Percentiles rank a stretch among this genome's conserved stretches.
Conservation (phyloP, 2,329 filamentous ascomycete species). For the Alternaria sp. region DNA sequence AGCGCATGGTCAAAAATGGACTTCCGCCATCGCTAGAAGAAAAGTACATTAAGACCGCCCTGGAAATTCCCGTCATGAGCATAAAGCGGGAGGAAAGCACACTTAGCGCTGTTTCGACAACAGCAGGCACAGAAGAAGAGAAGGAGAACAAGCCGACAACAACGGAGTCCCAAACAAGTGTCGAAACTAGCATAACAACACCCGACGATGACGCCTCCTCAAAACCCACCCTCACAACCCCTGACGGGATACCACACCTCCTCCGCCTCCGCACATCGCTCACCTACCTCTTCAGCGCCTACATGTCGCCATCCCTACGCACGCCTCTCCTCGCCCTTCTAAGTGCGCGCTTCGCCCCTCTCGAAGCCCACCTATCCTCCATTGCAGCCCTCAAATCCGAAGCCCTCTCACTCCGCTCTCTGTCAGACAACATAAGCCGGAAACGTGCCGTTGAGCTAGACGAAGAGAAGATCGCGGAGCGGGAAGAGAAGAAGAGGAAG, state of each 20-base stretch:
- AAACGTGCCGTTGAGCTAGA: constrained; percentile 68
- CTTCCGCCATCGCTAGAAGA: constrained; percentile 86
- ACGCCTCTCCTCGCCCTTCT: constrained; percentile 52
- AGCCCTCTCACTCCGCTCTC: constrained; percentile 72
- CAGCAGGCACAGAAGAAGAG: constrained; percentile 18
- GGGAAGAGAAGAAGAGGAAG: constrained; percentile 82
- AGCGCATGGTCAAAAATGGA: constrained; percentile 68
- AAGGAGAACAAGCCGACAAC: neutral
- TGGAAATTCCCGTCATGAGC: constrained; percentile 79
- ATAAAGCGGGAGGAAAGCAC: constrained; percentile 67
- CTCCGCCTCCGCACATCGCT: constrained; percentile 72
- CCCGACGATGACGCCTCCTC: constrained; percentile 16
- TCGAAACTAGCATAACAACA: constrained; percentile 3
- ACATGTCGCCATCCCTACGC: constrained; percentile 61
- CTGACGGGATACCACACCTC: constrained; percentile 62
- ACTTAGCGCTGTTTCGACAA: constrained; percentile 37
- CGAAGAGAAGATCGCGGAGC: constrained; percentile 60
- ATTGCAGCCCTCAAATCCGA: constrained; percentile 75
- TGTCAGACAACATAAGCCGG: constrained; percentile 72
- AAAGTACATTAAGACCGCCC: constrained; percentile 76
- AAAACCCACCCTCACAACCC: constrained; percentile 34
- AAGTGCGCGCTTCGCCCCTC: constrained; percentile 70
- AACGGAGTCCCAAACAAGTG: neutral
- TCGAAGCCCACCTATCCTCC: constrained; percentile 74
- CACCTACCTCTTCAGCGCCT: constrained; percentile 70